Evolutionary conservation across 2,329 filamentous ascomycete species (phyloP).

Genomic region (Ascochyta viciae-villosae): DNA sequence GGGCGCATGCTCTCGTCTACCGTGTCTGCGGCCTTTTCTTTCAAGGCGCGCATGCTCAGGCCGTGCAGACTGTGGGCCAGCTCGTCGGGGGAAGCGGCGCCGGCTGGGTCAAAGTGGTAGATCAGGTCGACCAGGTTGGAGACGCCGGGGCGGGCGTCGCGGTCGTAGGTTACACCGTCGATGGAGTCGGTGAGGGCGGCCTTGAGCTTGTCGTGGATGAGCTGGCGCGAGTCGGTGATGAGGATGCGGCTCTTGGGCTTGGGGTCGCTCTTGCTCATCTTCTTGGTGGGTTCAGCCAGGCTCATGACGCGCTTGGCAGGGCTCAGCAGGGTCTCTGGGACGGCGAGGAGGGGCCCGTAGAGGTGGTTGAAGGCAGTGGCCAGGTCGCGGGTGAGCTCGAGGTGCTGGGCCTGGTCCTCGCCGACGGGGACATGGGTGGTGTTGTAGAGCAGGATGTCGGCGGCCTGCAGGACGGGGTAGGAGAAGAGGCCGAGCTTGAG

Average conservation of each 20-base stretch:
- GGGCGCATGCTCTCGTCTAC: conserved; percentile 62
- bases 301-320: conserved; percentile 90
- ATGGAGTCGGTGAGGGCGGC: conserved; percentile 78
- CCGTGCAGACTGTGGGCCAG: conserved; percentile 56
- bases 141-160: conserved; percentile 74
- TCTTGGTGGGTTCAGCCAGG: conserved; percentile 74
- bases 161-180: conserved; percentile 75
- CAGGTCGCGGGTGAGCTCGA: conserved; percentile 89
- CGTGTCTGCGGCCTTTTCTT: conserved; percentile 67
- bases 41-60: conserved; percentile 65
- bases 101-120: conserved; percentile 66
- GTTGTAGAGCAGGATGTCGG: conserved; percentile 85
- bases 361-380: conserved; percentile 87
- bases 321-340: conserved; percentile 42
- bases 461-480: conserved; percentile 94
- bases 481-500: conserved; percentile 92
- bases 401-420: conserved; percentile 92
- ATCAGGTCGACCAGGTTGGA: conserved; percentile 85
- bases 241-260: conserved; percentile 79
- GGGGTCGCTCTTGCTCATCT: conserved; percentile 93
- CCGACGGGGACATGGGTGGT: conserved; percentile 96
- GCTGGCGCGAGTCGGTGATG: conserved; percentile 72
- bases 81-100: conserved; percentile 50
- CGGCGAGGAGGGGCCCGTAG: conserved; percentile 56
- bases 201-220: conserved; percentile 74